These are phyloP conservation scores for Paecilomyces niveus DNA, from an alignment of 2,329 filamentous ascomycete species.

Conservation along the genomic window DNA sequence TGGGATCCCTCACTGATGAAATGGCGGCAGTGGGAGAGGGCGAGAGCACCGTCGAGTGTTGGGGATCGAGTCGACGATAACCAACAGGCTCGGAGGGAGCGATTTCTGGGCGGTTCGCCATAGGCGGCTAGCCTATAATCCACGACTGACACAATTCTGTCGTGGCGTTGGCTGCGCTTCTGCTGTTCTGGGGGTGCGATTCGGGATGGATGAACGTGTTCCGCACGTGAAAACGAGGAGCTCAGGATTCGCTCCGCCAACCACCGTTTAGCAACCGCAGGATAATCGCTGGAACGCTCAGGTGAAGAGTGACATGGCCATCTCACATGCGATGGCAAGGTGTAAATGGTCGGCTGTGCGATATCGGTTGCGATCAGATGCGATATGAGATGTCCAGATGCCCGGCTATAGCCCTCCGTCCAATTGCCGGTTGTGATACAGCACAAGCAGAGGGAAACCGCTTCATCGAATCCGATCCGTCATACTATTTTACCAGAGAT, in stretches of 20 bases:
- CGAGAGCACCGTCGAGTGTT: constrained; percentile 1
- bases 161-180: not conserved
- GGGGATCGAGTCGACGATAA: constrained; percentile 8
- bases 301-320: not conserved
- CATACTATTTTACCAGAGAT: not conserved
- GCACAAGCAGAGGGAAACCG: not conserved
- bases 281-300: not conserved
- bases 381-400: not conserved
- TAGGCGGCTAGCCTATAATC: not conserved
- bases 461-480: not conserved
- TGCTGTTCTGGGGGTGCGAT: not conserved
- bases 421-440: not conserved
- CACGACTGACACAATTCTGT: not conserved
- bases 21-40: not conserved
- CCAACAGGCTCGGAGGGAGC: not conserved
- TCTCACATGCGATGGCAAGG: not conserved
- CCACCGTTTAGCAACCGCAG: not conserved
- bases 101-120: not conserved
- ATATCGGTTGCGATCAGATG: not conserved
- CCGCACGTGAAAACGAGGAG: not conserved
- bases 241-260: not conserved
- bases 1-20: constrained; percentile 2
- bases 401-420: not conserved
- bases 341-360: not conserved
- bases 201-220: not conserved